phyloP scores from a whole-genome alignment of 2,329 filamentous ascomycete genomes.

The Pseudopyricularia cyperi region DNA sequence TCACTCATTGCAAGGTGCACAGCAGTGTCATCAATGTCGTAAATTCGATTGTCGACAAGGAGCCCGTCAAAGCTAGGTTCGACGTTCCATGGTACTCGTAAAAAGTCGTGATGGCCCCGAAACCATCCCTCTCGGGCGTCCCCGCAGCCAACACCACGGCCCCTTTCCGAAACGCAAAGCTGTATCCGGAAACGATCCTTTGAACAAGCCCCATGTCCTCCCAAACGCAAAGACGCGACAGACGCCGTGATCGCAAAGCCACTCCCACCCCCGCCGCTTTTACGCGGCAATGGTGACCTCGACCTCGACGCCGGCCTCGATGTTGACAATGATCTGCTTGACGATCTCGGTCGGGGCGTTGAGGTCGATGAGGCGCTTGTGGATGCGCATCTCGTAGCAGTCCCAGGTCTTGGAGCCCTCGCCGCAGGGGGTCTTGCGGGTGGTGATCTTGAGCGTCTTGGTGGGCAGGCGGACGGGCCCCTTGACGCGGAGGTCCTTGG shows the following conservation, averaged over 20 bases:
- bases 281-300: slow-evolving; percentile 4
- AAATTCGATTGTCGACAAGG: not conserved
- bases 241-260: not conserved
- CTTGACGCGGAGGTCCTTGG: slow-evolving; percentile 97
- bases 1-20: not conserved
- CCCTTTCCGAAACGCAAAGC: not conserved
- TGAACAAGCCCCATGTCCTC: not conserved
- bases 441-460: slow-evolving; percentile 93
- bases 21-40: not conserved
- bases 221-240: not conserved
- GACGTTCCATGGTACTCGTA: not conserved
- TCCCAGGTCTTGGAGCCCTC: slow-evolving; percentile 99
- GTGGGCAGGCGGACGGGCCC: slow-evolving; percentile 93
- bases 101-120: not conserved
- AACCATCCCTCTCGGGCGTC: not conserved
- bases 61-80: not conserved
- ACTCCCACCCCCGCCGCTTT: not conserved
- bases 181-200: not conserved
- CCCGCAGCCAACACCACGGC: not conserved
- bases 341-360: slow-evolving; percentile 96
- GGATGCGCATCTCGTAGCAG: slow-evolving; percentile 96
- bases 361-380: slow-evolving; percentile 96
- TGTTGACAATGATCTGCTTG: slow-evolving; percentile 95
- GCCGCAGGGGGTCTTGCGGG: slow-evolving; percentile 98
- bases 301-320: slow-evolving; percentile 4